phyloP scores from a whole-genome alignment of 306 rosid genomes.

The Vigna hirtella region DNA sequence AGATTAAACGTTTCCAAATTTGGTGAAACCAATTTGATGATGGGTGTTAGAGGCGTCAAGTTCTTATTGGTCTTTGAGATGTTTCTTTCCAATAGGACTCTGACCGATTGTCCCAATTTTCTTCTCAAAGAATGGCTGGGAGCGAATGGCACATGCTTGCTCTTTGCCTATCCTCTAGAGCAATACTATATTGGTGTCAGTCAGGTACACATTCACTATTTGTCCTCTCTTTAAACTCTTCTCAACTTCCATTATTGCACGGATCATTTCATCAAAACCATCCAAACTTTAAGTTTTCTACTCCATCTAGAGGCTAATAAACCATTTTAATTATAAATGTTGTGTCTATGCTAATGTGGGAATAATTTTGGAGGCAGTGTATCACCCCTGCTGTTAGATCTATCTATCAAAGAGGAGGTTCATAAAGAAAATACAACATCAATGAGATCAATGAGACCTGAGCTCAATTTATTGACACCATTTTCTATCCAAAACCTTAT shows the following conservation, averaged over 20 bases:
- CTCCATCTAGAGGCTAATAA: not conserved
- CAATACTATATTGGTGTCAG: slow-evolving; percentile 38
- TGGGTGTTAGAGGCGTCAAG: slow-evolving; percentile 39
- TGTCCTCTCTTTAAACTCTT: slow-evolving; percentile 26
- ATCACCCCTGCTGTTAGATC: not conserved
- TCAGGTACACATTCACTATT: slow-evolving; percentile 40
- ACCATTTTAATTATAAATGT: not conserved
- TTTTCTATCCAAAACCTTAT: no score
- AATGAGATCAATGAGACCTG: no score
- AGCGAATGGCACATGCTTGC: slow-evolving; percentile 24
- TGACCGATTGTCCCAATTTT: slow-evolving; percentile 14
- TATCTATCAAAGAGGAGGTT: no score
- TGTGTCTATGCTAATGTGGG: not conserved
- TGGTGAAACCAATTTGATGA: slow-evolving; percentile 50
- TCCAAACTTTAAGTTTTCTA: slow-evolving; percentile 14
- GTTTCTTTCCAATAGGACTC: slow-evolving; percentile 20
- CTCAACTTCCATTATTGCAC: slow-evolving; percentile 50
- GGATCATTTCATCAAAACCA: slow-evolving; percentile 37
- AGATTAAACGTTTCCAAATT: slow-evolving; percentile 48
- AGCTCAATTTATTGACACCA: no score
- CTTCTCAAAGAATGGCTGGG: slow-evolving; percentile 38
- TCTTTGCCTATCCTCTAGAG: slow-evolving; percentile 7
- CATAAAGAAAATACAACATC: no score
- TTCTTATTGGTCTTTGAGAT: slow-evolving; percentile 49
- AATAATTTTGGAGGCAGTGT: not conserved